Percentiles rank a stretch among this genome's conserved stretches.
Conservation (phyloP, 2,329 filamentous ascomycete genomes). For the Colletotrichum abscissum region DNA sequence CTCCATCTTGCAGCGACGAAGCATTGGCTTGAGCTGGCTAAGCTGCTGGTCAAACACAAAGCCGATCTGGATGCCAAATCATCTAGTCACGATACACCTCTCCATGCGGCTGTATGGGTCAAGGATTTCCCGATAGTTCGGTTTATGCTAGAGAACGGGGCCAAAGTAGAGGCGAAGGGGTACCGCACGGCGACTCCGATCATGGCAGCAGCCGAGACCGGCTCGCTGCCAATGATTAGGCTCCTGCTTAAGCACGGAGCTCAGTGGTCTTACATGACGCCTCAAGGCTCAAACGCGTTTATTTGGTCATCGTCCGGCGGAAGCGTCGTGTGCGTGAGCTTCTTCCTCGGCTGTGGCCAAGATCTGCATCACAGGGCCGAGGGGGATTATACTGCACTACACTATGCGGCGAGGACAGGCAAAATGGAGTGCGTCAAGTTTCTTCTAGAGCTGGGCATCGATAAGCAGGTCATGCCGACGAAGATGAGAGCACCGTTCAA, state of each 20-base stretch:
- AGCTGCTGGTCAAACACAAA: constrained; percentile 4
- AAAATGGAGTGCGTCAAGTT: constrained; percentile 7
- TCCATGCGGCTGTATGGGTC: constrained; percentile 6
- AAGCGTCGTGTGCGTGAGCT: constrained; percentile 1
- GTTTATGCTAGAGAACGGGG: constrained; percentile 17
- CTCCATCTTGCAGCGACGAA: constrained; percentile 10
- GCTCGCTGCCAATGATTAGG: constrained; percentile 5
- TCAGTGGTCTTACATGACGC: constrained; percentile 2
- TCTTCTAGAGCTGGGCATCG: constrained; percentile 30
- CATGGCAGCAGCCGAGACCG: constrained; percentile 4
- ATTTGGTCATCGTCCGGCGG: constrained; percentile 1
- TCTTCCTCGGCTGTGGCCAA: constrained; percentile 12
- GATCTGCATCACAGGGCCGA: constrained; percentile 1
- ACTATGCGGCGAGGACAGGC: constrained; percentile 11
- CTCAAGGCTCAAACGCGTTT: constrained; percentile 11
- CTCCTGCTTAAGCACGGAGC: constrained; percentile 19
- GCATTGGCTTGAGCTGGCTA: background rate
- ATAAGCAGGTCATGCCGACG: constrained; percentile 12
- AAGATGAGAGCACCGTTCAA: constrained; percentile 9
- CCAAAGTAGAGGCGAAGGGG: background rate
- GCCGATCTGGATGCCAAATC: constrained; percentile 4
- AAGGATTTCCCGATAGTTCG: constrained; percentile 11
- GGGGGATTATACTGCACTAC: constrained; percentile 18
- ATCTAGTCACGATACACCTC: constrained; percentile 3
- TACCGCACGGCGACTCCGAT: constrained; percentile 1